Percentiles rank a stretch among this genome's conserved stretches.
phyloP scores from a whole-genome alignment of 2,329 filamentous ascomycete species.

The Trichoderma hamatum region DNA sequence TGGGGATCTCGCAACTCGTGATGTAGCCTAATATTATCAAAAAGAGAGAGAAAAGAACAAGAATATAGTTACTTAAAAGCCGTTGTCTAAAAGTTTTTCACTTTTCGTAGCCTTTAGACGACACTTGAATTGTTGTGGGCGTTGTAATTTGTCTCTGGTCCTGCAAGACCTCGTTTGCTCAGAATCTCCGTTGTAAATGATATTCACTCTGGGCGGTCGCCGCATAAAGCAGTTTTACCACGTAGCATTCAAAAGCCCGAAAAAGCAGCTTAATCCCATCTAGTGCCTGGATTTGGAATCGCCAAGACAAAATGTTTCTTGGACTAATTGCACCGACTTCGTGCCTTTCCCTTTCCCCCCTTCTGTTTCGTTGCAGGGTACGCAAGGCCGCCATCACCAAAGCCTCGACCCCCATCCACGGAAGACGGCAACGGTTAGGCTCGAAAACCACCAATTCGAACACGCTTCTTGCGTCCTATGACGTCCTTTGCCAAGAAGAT shows the following conservation, averaged over 20 bases:
- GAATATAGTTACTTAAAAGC: too few relatives aligned
- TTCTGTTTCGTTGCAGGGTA: conserved; percentile 13
- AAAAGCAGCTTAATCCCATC: not conserved
- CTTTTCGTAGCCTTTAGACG: too few relatives aligned
- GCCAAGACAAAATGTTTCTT: conserved; percentile 19
- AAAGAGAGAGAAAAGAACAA: too few relatives aligned
- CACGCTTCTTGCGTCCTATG: not conserved
- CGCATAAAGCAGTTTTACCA: not conserved
- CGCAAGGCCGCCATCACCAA: not conserved
- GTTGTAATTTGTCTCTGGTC: too few relatives aligned
- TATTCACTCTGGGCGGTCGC: not conserved
- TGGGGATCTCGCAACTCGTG: too few relatives aligned
- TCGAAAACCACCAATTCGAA: not conserved
- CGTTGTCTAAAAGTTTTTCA: too few relatives aligned
- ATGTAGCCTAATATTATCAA: too few relatives aligned
- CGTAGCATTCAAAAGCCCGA: not conserved
- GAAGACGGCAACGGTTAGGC: not conserved
- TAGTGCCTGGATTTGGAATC: not conserved
- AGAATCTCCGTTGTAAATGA: too few relatives aligned
- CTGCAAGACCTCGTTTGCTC: too few relatives aligned
- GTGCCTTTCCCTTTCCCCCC: not conserved
- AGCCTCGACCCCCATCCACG: not conserved
- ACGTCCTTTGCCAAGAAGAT: conserved; percentile 19
- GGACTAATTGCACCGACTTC: not conserved
- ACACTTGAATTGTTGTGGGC: too few relatives aligned